A percentile compares a stretch with the other conserved stretches of the same genome.
These are phyloP conservation scores for Calonectria henricotiae DNA, from an alignment of 2,329 filamentous ascomycete species.

Conservation along the genomic window DNA sequence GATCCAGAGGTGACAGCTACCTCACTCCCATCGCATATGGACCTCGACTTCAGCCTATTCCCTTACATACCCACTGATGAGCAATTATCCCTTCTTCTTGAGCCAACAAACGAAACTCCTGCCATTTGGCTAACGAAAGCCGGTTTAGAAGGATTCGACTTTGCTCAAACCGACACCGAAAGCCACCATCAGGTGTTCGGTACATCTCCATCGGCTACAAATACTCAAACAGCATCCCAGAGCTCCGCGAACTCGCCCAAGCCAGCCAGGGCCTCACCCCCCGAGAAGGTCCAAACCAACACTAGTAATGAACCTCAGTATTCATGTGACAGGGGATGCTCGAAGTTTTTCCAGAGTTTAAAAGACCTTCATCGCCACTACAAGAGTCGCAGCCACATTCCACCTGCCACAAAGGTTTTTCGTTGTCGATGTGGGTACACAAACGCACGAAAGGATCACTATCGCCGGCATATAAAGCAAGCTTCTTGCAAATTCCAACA, in stretches of 20 bases:
- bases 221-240: not conserved
- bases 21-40: not conserved
- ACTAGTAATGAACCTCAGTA: not conserved
- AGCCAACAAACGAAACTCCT: not conserved
- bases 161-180: not conserved
- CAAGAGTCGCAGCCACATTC: conserved; percentile 12
- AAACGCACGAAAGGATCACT: conserved; percentile 25
- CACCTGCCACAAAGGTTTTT: not conserved
- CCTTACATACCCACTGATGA: not conserved
- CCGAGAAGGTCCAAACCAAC: not conserved
- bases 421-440: conserved; percentile 16
- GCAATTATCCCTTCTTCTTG: not conserved
- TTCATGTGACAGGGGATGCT: conserved; percentile 6
- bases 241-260: not conserved
- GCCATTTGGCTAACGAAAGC: not conserved
- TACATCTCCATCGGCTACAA: not conserved
- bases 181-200: not conserved
- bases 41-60: not conserved
- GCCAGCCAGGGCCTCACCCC: not conserved
- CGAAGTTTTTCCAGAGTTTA: not conserved
- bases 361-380: conserved; percentile 21
- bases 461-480: conserved; percentile 15
- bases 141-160: not conserved
- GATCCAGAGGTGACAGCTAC: not conserved
- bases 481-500: conserved; percentile 6